Evolutionary conservation across 2,329 filamentous ascomycete species (phyloP).

Genomic region (Tolypocladium inflatum): DNA sequence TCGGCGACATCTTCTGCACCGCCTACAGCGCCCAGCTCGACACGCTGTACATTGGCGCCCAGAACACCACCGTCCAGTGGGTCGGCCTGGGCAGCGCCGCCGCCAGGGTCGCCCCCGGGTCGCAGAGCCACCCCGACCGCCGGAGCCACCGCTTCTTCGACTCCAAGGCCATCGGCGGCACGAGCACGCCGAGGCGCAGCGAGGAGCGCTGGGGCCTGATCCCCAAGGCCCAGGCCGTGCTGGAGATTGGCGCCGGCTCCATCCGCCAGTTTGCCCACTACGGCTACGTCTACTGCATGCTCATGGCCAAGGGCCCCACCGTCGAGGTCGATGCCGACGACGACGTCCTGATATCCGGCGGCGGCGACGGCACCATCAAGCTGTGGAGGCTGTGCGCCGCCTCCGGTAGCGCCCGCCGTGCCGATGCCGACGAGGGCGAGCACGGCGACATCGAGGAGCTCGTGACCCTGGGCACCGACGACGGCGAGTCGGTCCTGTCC

Average conservation of each 20-base stretch:
- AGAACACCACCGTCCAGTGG: constrained; percentile 96
- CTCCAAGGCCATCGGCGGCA: constrained; percentile 74
- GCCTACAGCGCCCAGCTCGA: constrained; percentile 72
- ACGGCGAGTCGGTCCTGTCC: constrained; percentile 60
- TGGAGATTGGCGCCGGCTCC: constrained; percentile 75
- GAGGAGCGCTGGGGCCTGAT: constrained; percentile 48
- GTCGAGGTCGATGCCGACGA: constrained; percentile 60
- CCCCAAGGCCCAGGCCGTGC: constrained; percentile 42
- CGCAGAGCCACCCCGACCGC: constrained; percentile 61
- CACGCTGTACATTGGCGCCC: constrained; percentile 83
- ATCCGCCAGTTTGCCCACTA: constrained; percentile 87
- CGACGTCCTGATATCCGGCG: constrained; percentile 82
- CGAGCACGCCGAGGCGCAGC: constrained; percentile 63
- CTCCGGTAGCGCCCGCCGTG: constrained; percentile 5
- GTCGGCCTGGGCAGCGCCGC: constrained; percentile 60
- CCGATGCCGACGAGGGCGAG: constrained; percentile 31
- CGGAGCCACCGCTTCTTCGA: constrained; percentile 89
- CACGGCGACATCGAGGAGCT: constrained; percentile 58
- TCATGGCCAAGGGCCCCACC: constrained; percentile 63
- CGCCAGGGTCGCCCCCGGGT: constrained; percentile 49
- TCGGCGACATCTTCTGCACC: constrained; percentile 94
- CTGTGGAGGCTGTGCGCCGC: constrained; percentile 61
- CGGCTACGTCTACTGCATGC: constrained; percentile 95
- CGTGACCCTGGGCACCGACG: constrained; percentile 51
- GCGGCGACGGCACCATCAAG: constrained; percentile 89